Percentiles rank a stretch among this genome's conserved stretches.
Evolutionary conservation across 768 basidiomycete genomes (phyloP).

Genomic region (Russula olivacea): DNA sequence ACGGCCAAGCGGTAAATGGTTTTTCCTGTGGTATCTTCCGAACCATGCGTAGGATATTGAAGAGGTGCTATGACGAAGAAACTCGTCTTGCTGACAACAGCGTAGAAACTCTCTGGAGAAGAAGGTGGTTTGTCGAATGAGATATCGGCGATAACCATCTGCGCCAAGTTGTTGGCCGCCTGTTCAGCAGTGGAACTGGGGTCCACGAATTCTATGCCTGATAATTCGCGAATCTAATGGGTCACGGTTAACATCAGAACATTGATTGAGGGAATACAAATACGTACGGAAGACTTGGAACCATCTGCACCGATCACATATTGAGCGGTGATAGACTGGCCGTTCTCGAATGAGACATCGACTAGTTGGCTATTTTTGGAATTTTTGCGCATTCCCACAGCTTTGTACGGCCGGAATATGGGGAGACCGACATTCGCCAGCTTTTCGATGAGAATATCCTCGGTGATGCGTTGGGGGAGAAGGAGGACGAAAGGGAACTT

Average conservation of each 20-base stretch:
- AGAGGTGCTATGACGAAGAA: conserved; percentile 37
- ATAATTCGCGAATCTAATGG: conserved; percentile 38
- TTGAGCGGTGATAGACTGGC: conserved; percentile 38
- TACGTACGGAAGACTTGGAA: conserved; percentile 39
- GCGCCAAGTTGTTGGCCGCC: conserved; percentile 31
- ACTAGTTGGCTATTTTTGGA: conserved; percentile 29
- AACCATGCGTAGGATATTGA: conserved; percentile 27
- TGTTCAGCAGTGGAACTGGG: conserved; percentile 32
- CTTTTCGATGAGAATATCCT: conserved; percentile 37
- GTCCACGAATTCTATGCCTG: conserved; percentile 41
- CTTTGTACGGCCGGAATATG: conserved; percentile 38
- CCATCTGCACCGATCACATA: conserved; percentile 53
- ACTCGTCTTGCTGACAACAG: conserved; percentile 31
- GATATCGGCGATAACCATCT: conserved; percentile 46
- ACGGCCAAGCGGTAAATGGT: conserved; percentile 39
- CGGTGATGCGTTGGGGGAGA: conserved; percentile 42
- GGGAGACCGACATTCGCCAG: conserved; percentile 32
- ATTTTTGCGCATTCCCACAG: conserved; percentile 34
- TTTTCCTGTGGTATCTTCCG: conserved; percentile 17
- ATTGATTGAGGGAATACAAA: neutral
- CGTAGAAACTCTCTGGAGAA: neutral
- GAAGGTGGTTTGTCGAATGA: conserved; percentile 30
- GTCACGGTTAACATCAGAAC: conserved; percentile 1
- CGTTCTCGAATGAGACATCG: conserved; percentile 44
- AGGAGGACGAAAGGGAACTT: conserved; percentile 40